Base-by-base conservation (phyloP, 257 asterid species). In the Solanum habrochaites region DNA sequence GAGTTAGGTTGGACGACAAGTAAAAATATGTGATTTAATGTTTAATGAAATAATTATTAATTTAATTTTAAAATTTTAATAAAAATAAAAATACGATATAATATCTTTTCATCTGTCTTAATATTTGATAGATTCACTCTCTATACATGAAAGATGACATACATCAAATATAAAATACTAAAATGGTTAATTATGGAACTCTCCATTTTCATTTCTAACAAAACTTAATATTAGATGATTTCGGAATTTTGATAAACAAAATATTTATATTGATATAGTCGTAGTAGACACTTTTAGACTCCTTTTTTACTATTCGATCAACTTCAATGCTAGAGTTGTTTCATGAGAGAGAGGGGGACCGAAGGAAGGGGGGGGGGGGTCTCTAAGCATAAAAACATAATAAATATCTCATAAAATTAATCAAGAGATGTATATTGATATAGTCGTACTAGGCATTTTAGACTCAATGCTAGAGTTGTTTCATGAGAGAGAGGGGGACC, bases 321-420 rank as follows among this genome's bases (percentile, higher is more conserved):
- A 60, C 27, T 23, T 5, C 0, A 6, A 23, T 60, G 7, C 69
- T 60, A 20, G 64, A 56, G 64, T 56, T 56, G 11, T 56, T 56
- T 56, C 64, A 20, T 52, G 23, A 52, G 23, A 6, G 60, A 52
- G 58, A 52, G 1, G 60, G 23, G 0, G 23, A 52, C 21, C 21
- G 0, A 2, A 1, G n/a, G n/a, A n/a, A n/a, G n/a, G 0, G 23
- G 21, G 0, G 3, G 21, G 58, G 21, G 20, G 18, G 7, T 49
- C 4, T 4, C n/a, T 52, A 56, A 56, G 7, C 64, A 56, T 5
- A 58, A 27, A 25, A 27, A 25, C 9, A 8, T 29, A 70, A 70
- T 8, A 15, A 15, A 70, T 70, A 16, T 16, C 0, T 0, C 18
- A 16, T 16, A 8, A 32, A 70, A 15, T 70, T 70, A 70, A 31